phyloP scores from a whole-genome alignment of 352 stramenopile genomes.

The Phytophthora hybrid region DNA sequence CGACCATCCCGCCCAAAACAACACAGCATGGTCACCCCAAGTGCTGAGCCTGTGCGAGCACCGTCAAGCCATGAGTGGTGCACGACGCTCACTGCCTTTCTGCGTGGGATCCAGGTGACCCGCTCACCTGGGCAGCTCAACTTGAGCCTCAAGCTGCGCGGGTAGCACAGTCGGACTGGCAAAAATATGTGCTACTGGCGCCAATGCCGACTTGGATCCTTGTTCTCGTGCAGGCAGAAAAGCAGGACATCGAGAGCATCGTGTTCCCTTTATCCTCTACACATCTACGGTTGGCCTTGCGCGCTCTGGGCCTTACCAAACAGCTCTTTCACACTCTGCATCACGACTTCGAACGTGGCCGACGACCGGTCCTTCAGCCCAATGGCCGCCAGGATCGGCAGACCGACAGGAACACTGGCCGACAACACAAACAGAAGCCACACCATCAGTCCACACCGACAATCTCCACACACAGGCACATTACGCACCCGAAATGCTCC shows the following conservation, averaged over 20 bases:
- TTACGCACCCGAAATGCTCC: constrained; percentile 82
- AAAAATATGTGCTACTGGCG: too few relatives aligned
- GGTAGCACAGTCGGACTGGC: too few relatives aligned
- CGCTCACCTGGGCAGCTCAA: too few relatives aligned
- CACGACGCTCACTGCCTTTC: too few relatives aligned
- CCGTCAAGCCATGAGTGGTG: too few relatives aligned
- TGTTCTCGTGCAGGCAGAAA: too few relatives aligned
- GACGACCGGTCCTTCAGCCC: constrained; percentile 84
- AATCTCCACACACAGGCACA: neutral
- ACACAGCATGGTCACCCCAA: too few relatives aligned
- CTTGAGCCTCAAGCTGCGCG: too few relatives aligned
- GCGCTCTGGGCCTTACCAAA: constrained; percentile 38
- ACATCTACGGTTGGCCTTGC: constrained; percentile 17
- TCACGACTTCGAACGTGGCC: constrained; percentile 74
- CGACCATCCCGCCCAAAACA: too few relatives aligned
- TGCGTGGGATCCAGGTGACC: too few relatives aligned
- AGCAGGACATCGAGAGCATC: neutral
- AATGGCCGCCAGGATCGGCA: constrained; percentile 77
- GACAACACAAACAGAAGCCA: neutral
- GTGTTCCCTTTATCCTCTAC: constrained; percentile 6
- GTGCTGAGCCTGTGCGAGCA: too few relatives aligned
- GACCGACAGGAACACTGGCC: constrained; percentile 61
- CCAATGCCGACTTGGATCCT: too few relatives aligned
- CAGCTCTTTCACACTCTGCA: constrained; percentile 68
- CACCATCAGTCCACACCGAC: constrained; percentile 1